Evolutionary conservation across 2,329 filamentous ascomycete genomes (phyloP), one percentile per base, ranked within the genome.

Genomic region (Allantophomopsis lycopodina): DNA sequence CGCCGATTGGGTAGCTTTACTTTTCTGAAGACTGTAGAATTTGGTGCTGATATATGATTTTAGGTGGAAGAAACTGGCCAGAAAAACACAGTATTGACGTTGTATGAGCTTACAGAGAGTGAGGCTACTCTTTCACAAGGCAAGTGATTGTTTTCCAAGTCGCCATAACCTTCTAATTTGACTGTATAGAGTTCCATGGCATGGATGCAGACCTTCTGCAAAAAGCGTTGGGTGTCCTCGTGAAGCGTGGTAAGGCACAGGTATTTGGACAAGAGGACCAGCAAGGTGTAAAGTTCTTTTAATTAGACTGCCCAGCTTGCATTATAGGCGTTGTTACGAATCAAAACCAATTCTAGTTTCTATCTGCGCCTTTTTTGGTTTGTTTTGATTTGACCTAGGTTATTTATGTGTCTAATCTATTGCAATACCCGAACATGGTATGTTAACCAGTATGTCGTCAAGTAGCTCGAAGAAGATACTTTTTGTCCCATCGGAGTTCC

Each of bases 241-340:
- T 94, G 30, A 94, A 93, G 68, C 74, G 81, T 46, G 87, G 87
- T 49, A 94, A 83, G 62, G 89, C 88, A 12, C 89, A 96, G 60
- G 77, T 96, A 18, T 96, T 98, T 63, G 89, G 89, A 28, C 74
- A 76, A 40, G 87, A 89, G 52, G 86, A 89, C 56, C 83, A 84
- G 44, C 76, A 83, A 53, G 91, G 91, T 52, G 86, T 96, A 48
- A 98, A 98, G 65, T 96, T 98, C 65, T 96, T 96, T 57, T 95
- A 65, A 79, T 31, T 7, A 5, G 15, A 30, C 28, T 28, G 23
- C 11, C 5, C 10, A 28, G 11, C 8, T 13, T 40, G 36, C 38
- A 43, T 43, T 38, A 31, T 37, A 35, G 33, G 32, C 36, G 37
- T 42, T 34, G 7, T 10, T 8, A 28, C 23, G 10, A 12, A 28